A percentile compares a stretch with the other conserved stretches of the same genome.
Conservation (phyloP, 352 stramenopile species). For the Thraustochytrium striatum region DNA sequence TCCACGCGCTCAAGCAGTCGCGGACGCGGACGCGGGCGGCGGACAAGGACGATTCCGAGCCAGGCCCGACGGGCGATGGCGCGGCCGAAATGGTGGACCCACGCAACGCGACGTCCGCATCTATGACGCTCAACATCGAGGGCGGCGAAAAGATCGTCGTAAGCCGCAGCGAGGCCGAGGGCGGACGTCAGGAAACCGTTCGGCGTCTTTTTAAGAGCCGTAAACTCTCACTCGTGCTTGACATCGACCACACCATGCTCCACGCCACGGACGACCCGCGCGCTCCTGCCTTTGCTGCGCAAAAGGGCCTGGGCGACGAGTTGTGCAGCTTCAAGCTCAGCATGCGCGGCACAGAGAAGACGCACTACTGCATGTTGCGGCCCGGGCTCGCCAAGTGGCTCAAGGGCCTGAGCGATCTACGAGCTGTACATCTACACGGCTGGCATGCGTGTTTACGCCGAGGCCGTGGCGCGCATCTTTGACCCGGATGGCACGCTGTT, state of each 20-base stretch:
- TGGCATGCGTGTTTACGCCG: constrained; percentile 84
- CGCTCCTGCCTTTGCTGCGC: constrained; percentile 50
- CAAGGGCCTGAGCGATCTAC: constrained; percentile 72
- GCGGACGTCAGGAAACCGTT: constrained; percentile 76
- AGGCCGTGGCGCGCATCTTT: constrained; percentile 86
- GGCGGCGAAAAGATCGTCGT: constrained; percentile 44
- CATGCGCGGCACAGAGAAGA: constrained; percentile 53
- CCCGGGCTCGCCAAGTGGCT: constrained; percentile 82
- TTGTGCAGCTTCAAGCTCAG: constrained; percentile 40
- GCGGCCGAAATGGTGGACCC: neutral
- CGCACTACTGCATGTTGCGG: constrained; percentile 87
- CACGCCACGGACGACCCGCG: constrained; percentile 76
- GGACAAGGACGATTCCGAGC: constrained; percentile 1
- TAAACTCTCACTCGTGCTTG: constrained; percentile 89
- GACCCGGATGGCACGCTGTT: constrained; percentile 72
- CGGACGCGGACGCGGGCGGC: neutral
- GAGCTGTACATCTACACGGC: constrained; percentile 92
- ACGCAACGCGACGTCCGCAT: constrained; percentile 28
- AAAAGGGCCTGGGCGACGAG: neutral
- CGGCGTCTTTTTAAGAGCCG: constrained; percentile 73
- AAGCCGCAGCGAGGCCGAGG: constrained; percentile 59
- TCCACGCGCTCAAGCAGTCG: neutral
- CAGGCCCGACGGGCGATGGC: neutral
- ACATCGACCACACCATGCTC: constrained; percentile 94
- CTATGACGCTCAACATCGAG: constrained; percentile 39